Evolutionary conservation across 306 rosid species (phyloP), one percentile per base, ranked within the genome.

Genomic region (Acacia acuminata): DNA sequence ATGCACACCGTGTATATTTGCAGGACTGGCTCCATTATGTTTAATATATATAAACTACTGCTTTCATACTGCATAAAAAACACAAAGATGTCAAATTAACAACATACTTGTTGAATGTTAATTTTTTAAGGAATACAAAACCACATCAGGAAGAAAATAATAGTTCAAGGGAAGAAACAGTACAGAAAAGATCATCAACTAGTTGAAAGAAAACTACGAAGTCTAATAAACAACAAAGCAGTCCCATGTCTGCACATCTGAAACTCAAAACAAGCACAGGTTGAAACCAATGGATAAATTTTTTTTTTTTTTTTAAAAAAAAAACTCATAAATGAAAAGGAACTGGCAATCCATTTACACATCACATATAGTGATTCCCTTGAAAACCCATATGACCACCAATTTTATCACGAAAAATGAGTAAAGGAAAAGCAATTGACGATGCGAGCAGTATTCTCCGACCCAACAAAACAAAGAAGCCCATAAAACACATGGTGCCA

Each of bases 21-120:
- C 87, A 96, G 90, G 78, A 92, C 86, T 45, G 98, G 99, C 92
- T 96, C 99, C 92, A 90, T 85, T 83, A 88, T 89, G 83, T 92
- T 96, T 90, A 96, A 90, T 83, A 96, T 92, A 82, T 85, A 96
- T 86, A 92, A 84, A 87, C 97, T 94, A 86, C 97, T 94, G 89
- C 90, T 90, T 86, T 96, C 99, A 87, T 94, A 96, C 98, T 96
- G 97, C 94, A 91, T 17, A 83, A 85, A 76, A 80, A 77, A 86
- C 74, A 77, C 67, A 79, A 69, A 77, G 73, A 61, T 25, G 86
- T 90, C 73, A 89, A 15, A 65, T 53, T 61, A 74, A 58, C 45
- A 87, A 76, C 75, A 85, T 38, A 47, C 15, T 10, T 0, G 51
- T 38, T 38, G 42, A 38, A 38, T 38, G 6, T 38, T 38, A 47